phyloP scores from a whole-genome alignment of 257 asterid species.

The Cynanchum wilfordii region DNA sequence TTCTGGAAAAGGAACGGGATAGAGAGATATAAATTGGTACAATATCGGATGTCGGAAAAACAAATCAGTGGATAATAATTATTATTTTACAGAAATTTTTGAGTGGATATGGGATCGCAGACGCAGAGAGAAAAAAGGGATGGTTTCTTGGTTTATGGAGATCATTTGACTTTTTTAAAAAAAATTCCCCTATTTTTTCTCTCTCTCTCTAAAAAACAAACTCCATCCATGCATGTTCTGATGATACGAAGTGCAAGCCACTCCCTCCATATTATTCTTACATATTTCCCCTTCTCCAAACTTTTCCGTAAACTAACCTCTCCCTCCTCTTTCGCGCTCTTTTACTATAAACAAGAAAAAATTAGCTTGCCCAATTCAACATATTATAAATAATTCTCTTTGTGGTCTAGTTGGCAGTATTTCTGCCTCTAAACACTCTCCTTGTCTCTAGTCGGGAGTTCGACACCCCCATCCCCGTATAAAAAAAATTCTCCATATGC shows the following conservation, averaged over 20 bases:
- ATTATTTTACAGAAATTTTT: background rate
- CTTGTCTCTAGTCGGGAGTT: too few species aligned
- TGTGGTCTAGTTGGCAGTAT: too few species aligned
- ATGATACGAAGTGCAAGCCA: constrained; percentile 15
- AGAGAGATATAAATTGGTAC: constrained; percentile 9
- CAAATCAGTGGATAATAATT: constrained; percentile 15
- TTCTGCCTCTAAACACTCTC: too few species aligned
- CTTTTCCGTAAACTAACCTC: background rate
- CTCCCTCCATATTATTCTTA: constrained; percentile 6
- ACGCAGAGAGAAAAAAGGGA: background rate
- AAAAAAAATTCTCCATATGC: too few species aligned
- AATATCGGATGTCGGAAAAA: constrained; percentile 5
- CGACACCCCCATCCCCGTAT: too few species aligned
- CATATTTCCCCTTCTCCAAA: background rate
- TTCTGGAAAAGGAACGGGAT: background rate
- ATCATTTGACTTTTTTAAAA: constrained; percentile 4
- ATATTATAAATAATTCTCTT: too few species aligned
- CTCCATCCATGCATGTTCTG: too few species aligned
- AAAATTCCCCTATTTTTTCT: too few species aligned
- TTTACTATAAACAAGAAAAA: too few species aligned
- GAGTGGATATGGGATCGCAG: background rate
- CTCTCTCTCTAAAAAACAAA: background rate
- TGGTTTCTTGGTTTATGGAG: background rate
- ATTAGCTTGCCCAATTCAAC: too few species aligned
- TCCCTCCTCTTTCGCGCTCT: background rate